These are phyloP conservation scores for Euphorbia peplus DNA, from an alignment of 345 rosid genomes.

Conservation along the genomic window DNA sequence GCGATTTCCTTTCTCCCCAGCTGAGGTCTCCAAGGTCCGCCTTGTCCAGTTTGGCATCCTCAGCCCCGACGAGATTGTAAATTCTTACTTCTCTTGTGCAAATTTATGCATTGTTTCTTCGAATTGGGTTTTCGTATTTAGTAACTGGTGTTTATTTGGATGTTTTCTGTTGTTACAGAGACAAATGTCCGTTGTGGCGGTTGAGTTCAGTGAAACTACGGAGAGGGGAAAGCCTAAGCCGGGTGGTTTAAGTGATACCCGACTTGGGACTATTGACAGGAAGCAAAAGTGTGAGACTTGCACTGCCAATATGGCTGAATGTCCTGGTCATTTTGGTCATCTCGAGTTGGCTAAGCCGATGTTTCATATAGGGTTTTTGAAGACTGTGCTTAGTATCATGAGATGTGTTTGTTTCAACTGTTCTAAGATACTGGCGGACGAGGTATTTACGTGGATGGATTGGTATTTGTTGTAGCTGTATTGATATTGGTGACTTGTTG, in stretches of 20 bases:
- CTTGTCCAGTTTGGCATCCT: constrained; percentile 89
- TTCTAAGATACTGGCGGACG: constrained; percentile 84
- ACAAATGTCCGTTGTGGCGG: constrained; percentile 91
- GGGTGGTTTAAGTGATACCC: constrained; percentile 76
- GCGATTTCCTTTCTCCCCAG: constrained; percentile 82
- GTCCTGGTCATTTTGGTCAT: constrained; percentile 95
- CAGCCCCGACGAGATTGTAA: constrained; percentile 97
- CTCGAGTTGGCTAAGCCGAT: constrained; percentile 97
- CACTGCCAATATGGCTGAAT: constrained; percentile 91
- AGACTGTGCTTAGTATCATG: constrained; percentile 88
- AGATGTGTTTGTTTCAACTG: constrained; percentile 94
- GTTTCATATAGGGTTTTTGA: constrained; percentile 91
- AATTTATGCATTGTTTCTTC: constrained; percentile 5
- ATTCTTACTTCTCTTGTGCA: constrained; percentile 8
- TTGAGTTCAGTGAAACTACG: constrained; percentile 83
- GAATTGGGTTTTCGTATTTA: too few relatives aligned
- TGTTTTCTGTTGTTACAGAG: constrained; percentile 49
- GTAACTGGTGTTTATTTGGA: too few relatives aligned
- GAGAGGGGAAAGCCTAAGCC: constrained; percentile 90
- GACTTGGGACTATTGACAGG: constrained; percentile 89
- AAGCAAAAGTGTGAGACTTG: constrained; percentile 93
- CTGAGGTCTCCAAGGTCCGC: constrained; percentile 92
- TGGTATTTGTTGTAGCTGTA: background rate
- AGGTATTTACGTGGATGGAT: constrained; percentile 39
- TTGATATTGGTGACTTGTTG: background rate